Base-by-base conservation (phyloP, 108 stramenopile species). In the Nitzschia sp. region DNA sequence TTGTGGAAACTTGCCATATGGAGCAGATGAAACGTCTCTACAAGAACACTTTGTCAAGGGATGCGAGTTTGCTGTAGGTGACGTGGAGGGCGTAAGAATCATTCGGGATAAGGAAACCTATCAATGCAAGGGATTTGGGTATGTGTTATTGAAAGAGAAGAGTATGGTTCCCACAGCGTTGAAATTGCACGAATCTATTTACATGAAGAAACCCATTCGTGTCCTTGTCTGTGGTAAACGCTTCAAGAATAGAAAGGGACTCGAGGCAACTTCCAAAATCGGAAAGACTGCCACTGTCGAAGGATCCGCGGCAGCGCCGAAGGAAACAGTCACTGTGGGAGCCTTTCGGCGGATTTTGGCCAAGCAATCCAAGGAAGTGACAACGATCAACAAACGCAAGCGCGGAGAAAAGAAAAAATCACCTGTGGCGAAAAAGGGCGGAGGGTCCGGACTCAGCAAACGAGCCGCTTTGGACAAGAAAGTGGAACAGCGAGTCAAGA, bases 41-140 rank as follows among this genome's bases (percentile, higher is more conserved):
- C 78, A 82, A 32, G 59, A 76, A 24, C 86, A 88, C 54, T 94
- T 94, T 71, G 46, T 73, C 17, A 32, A 77, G 25, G 75, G 76
- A 9, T 80, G 77, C 51, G 70, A 64, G 2, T 62, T 74, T 25
- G 75, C 84, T 21, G 72, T 57, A 23, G 70, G 54, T 13, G 81
- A 83, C 42, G 75, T 91, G 26, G 72, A 78, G 27, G 85, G 79
- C 19, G 88, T 91, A 3, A 84, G 93, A 1, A 89, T 94, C 45
- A 68, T 94, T 45, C 84, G 93, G 38, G 93, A 94, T 66, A 84
- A 78, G 59, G 85, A 89, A 45, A 91, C 89, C 0, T 77, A 75
- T 45, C 78, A 82, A 59, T 94, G 89, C 58, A 89, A 89, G 68
- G 93, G 93, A 19, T 89, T 94, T 71, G 93, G 88, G 6, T 94